Evolutionary conservation across 1,284 basidiomycete genomes (phyloP).

Genomic region (Boletus subluridellus): DNA sequence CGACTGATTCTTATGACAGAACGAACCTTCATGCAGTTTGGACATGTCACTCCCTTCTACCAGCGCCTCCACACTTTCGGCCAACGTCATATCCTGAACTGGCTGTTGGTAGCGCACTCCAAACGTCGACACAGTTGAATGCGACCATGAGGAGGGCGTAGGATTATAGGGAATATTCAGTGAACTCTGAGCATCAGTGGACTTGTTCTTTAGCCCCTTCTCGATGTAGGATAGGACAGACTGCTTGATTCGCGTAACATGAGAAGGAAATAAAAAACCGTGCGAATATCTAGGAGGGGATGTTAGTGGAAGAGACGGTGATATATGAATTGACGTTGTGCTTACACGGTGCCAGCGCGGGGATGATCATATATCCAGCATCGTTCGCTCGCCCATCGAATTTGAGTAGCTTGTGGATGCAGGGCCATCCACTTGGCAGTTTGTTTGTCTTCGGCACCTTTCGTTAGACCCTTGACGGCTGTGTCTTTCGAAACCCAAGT

Average conservation of each 20-base stretch:
- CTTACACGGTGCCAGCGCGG: slow-evolving; percentile 84
- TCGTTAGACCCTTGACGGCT: slow-evolving; percentile 61
- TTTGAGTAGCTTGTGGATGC: slow-evolving; percentile 77
- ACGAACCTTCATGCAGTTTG: slow-evolving; percentile 54
- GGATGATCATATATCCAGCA: slow-evolving; percentile 99
- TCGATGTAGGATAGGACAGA: slow-evolving; percentile 45
- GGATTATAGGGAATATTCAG: slow-evolving; percentile 21
- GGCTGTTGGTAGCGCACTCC: slow-evolving; percentile 77
- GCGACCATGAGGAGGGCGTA: slow-evolving; percentile 61
- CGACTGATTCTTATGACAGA: slow-evolving; percentile 7
- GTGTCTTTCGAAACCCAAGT: slow-evolving; percentile 81
- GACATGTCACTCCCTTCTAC: slow-evolving; percentile 90
- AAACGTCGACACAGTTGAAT: slow-evolving; percentile 86
- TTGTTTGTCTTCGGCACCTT: slow-evolving; percentile 93
- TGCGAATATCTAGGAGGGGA: slow-evolving; percentile 71
- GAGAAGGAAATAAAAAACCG: slow-evolving; percentile 95
- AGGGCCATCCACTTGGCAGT: slow-evolving; percentile 91
- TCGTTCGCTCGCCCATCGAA: slow-evolving; percentile 88
- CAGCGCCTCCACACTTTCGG: slow-evolving; percentile 85
- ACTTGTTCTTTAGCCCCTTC: slow-evolving; percentile 34
- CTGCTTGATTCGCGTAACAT: slow-evolving; percentile 67
- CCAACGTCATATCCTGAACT: slow-evolving; percentile 59
- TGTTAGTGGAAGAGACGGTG: slow-evolving; percentile 11
- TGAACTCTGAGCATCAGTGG: slow-evolving; percentile 7
- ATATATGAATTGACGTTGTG: slow-evolving; percentile 16